phyloP scores from a whole-genome alignment of 306 rosid genomes.

The Cicer arietinum region DNA sequence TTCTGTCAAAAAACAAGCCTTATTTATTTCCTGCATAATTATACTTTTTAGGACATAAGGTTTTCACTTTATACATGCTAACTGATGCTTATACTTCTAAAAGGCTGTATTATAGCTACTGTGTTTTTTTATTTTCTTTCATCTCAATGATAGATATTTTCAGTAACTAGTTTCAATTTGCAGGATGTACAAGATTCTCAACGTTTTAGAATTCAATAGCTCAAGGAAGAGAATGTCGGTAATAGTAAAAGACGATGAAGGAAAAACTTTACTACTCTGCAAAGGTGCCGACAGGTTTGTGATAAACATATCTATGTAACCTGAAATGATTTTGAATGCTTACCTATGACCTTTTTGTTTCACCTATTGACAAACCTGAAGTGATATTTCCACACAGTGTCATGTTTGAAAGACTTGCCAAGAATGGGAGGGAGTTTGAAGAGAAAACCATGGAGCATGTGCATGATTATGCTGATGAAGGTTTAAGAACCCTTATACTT shows the following conservation, averaged over 20 bases:
- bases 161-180: constrained; percentile 39
- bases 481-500: constrained; percentile 85
- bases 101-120: background rate
- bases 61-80: constrained; percentile 29
- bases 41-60: constrained; percentile 21
- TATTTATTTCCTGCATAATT: constrained; percentile 8
- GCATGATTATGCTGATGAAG: constrained; percentile 81
- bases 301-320: constrained; percentile 32
- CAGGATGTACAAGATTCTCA: constrained; percentile 79
- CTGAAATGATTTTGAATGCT: constrained; percentile 10
- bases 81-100: constrained; percentile 23
- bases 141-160: constrained; percentile 6
- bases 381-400: constrained; percentile 65
- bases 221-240: constrained; percentile 98
- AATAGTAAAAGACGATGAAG: constrained; percentile 75
- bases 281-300: constrained; percentile 98
- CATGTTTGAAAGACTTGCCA: constrained; percentile 87
- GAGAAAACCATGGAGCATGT: constrained; percentile 76
- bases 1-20: background rate
- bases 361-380: constrained; percentile 13
- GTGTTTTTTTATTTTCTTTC: constrained; percentile 18
- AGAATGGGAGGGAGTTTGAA: constrained; percentile 78
- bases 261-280: constrained; percentile 68
- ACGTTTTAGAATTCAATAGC: constrained; percentile 93
- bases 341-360: constrained; percentile 8